A percentile compares a stretch with the other conserved stretches of the same genome.
Conservation (phyloP, 768 basidiomycete genomes). For the Tulasnella calospora region DNA sequence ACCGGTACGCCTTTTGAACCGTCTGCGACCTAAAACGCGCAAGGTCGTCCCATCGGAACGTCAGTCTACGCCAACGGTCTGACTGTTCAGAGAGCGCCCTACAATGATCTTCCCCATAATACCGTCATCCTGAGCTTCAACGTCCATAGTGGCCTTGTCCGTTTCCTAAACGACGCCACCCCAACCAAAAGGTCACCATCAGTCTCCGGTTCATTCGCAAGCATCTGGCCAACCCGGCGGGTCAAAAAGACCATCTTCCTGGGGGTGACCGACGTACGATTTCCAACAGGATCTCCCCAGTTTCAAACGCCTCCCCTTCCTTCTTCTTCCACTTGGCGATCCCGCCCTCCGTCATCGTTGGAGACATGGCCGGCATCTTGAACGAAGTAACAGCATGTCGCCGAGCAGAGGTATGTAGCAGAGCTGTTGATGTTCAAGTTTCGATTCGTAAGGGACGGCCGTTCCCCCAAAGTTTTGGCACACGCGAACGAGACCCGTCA, state of each 20-base stretch:
- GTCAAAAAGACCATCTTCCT: too few relatives aligned
- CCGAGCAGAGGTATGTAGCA: conserved; percentile 48
- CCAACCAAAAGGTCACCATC: not conserved
- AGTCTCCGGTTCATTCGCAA: not conserved
- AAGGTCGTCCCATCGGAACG: not conserved
- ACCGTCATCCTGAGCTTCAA: conserved; percentile 97
- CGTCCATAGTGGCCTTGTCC: conserved; percentile 95
- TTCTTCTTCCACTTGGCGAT: conserved; percentile 87
- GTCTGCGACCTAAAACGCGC: conserved; percentile 51
- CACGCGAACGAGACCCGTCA: not conserved
- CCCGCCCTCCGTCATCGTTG: conserved; percentile 93
- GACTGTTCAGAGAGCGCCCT: conserved; percentile 34
- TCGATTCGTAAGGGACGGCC: not conserved
- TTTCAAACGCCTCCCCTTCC: conserved; percentile 70
- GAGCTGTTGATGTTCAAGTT: conserved; percentile 38
- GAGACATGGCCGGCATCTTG: conserved; percentile 95
- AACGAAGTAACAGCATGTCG: conserved; percentile 66
- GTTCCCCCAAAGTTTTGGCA: conserved; percentile 15
- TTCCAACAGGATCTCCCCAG: conserved; percentile 85
- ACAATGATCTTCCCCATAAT: conserved; percentile 90
- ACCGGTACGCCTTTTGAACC: conserved; percentile 82
- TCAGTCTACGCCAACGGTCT: not conserved
- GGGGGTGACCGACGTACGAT: conserved; percentile 66
- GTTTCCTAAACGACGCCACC: conserved; percentile 57
- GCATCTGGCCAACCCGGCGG: too few relatives aligned